phyloP scores from a whole-genome alignment of 768 basidiomycete genomes.

The Leucocoprinus birnbaumii region DNA sequence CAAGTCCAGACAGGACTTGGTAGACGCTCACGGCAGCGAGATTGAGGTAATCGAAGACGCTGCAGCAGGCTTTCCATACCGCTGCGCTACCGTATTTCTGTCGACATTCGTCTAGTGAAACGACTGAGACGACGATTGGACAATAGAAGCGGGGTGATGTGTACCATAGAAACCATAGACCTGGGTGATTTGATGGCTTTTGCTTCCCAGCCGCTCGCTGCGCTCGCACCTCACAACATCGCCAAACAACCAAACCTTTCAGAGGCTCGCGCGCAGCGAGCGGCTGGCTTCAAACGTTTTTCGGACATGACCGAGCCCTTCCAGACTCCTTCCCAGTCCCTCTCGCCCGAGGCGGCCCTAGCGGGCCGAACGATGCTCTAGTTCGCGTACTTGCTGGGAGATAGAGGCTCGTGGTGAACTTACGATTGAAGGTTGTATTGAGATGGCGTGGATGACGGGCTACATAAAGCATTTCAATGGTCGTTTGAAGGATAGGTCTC shows the following conservation, averaged over 20 bases:
- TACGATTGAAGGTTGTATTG: conserved; percentile 96
- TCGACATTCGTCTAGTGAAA: conserved; percentile 82
- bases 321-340: too few species aligned
- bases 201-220: too few species aligned
- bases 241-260: too few species aligned
- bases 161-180: conserved; percentile 98
- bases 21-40: conserved; percentile 84
- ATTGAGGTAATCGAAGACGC: conserved; percentile 93
- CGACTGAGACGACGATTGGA: neutral
- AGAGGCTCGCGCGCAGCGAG: too few species aligned
- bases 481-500: conserved; percentile 85
- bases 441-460: conserved; percentile 99
- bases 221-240: too few species aligned
- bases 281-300: too few species aligned
- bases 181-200: conserved; percentile 96
- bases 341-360: too few species aligned
- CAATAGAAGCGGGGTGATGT: conserved; percentile 18
- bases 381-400: conserved; percentile 97
- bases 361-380: too few species aligned
- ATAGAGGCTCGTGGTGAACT: conserved; percentile 99
- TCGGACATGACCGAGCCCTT: too few species aligned
- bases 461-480: conserved; percentile 99
- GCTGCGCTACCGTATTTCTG: conserved; percentile 95
- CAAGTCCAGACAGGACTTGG: too few species aligned
- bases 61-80: conserved; percentile 97